Base-by-base conservation (phyloP, 345 rosid species). In the Erysimum cheiranthoides region DNA sequence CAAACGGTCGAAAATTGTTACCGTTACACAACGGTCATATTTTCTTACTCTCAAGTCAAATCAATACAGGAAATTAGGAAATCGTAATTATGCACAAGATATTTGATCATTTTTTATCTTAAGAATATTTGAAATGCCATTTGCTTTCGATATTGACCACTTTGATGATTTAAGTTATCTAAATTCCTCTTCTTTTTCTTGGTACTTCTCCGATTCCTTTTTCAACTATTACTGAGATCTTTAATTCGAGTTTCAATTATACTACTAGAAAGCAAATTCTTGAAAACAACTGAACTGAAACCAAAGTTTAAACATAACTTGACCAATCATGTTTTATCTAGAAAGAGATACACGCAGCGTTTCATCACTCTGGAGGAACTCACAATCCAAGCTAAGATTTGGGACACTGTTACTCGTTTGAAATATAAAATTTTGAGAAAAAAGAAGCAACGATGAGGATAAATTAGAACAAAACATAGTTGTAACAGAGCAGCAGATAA, bases 401-500 rank as follows among this genome's bases (percentile, higher is more conserved):
- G 18, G 25, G 71, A 60, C 66, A 57, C 28, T 46, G 25, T 16
- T 34, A 18, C 0, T 38, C 13, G 31, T 21, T 46, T 46, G 56
- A 45, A 60, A 42, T 50, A 30, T 40, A 50, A 31, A 50, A 5
- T 52, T 60, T 42, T 35, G 6, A 59, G 21, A 16, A 35, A 0
- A 42, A 30, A 39, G 35, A 52, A 21, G 47, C 14, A 38, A 47
- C 47, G 61, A 57, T 4, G 38, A 70, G 7, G 40, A 38, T n/a
- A 66, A 67, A 61, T 31, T 56, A 13, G 21, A 17, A 34, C 36
- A 34, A 34, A 28, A 46, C 66, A 70, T 66, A 71, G 73, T 49
- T 65, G 54, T 51, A 71, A 78, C 76, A 71, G 81, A 71, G 49
- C 16, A 71, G 61, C 27, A 57, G 61, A 71, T 25, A 65, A 56